Evolutionary conservation across 345 rosid species (phyloP), one percentile per base, ranked within the genome.

Genomic region (Pugionium cornutum): DNA sequence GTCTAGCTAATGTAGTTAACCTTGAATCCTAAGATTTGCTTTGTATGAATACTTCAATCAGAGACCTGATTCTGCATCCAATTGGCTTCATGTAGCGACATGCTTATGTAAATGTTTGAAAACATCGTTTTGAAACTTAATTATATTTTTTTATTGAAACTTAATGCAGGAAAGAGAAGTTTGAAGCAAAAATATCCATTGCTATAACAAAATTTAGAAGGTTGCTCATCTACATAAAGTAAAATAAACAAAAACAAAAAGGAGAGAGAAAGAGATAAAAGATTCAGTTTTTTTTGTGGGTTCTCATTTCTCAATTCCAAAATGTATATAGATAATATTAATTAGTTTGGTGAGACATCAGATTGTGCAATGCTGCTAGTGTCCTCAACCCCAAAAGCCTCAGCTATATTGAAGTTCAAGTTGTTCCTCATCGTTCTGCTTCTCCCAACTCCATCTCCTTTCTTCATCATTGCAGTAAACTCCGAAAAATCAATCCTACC

Each of bases 391-490:
- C 80, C 86, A 26, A 88, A 77, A 35, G 96, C 99, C 26, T 88
- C 96, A 1, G 89, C 96, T 27, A 90, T 27, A 31, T 68, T 82
- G 55, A 88, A 79, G 82, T 87, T 90, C 78, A 89, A 68, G 77
- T 72, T 86, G 73, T 69, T 81, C 81, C 85, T 90, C 97, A 86
- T 84, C 0, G 95, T 84, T 74, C 89, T 79, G 76, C 76, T 88
- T 70, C 84, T 79, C 7, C 90, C 95, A 45, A 80, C 73, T 50
- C 75, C 86, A 45, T 86, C 91, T 4, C 87, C 82, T 66, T 75
- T 79, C 78, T 79, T 89, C 97, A 90, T 92, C 97, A 89, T 92
- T 2, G 96, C 87, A 2, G 88, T 66, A 67, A 92, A 92, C 81
- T 92, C 97, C 6, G 74, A 80, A 37, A 86, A 92, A 73, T 89